Conservation (phyloP, 2,329 filamentous ascomycete species). For the Hypoxylon sp. region DNA sequence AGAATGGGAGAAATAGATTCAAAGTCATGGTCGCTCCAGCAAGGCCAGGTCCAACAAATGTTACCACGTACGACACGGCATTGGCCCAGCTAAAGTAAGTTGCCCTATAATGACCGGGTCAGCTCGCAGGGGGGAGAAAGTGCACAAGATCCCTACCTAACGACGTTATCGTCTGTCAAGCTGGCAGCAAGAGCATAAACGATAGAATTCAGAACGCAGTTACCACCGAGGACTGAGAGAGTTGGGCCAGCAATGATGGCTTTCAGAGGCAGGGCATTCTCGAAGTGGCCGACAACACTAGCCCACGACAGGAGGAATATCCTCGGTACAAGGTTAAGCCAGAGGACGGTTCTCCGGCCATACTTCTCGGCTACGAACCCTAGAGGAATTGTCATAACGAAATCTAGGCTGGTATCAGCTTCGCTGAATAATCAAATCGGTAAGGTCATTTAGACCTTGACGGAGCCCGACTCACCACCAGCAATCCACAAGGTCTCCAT, state of each 20-base stretch:
- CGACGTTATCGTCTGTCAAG: conserved; percentile 61
- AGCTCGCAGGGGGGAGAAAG: conserved; percentile 18
- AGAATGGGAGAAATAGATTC: conserved; percentile 62
- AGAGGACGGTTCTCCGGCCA: conserved; percentile 59
- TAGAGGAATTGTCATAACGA: conserved; percentile 65
- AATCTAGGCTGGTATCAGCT: conserved; percentile 56
- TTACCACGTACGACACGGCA: conserved; percentile 64
- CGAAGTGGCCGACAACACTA: conserved; percentile 58
- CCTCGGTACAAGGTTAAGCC: conserved; percentile 62
- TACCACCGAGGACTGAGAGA: conserved; percentile 64
- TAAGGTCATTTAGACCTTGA: background rate
- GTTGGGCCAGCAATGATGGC: conserved; percentile 60
- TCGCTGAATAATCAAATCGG: background rate
- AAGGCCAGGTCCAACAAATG: conserved; percentile 62
- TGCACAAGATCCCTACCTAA: conserved; percentile 49
- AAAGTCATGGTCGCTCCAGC: conserved; percentile 63
- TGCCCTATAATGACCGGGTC: conserved; percentile 54
- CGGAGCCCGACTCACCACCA: conserved; percentile 58
- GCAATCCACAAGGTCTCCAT: conserved; percentile 67
- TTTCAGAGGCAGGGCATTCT: conserved; percentile 56
- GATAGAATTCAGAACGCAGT: conserved; percentile 67
- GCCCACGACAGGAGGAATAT: conserved; percentile 60
- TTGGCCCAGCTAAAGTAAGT: conserved; percentile 67
- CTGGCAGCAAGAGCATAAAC: conserved; percentile 63
- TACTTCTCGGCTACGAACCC: conserved; percentile 63